Percentiles rank a stretch among this genome's conserved stretches.
phyloP scores from a whole-genome alignment of 2,329 filamentous ascomycete species.

The Colletotrichum echinochloae region DNA sequence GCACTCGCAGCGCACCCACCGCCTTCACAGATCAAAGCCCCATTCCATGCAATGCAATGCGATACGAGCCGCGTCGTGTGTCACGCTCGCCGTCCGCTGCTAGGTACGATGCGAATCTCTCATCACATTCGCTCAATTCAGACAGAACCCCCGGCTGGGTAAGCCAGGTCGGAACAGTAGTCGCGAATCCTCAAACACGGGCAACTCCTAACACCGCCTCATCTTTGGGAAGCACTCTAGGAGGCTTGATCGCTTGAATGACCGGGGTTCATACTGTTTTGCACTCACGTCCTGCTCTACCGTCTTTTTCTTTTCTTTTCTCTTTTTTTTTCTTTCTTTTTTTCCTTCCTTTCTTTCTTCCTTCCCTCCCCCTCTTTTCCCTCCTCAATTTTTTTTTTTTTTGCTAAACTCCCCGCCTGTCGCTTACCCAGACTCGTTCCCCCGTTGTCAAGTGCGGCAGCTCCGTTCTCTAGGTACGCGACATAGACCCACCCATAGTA shows the following conservation, averaged over 20 bases:
- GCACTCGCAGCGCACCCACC: neutral
- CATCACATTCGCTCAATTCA: neutral
- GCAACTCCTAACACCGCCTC: constrained; percentile 10
- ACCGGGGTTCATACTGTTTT: constrained; percentile 19
- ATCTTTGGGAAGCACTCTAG: neutral
- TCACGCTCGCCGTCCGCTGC: neutral
- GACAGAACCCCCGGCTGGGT: constrained; percentile 11
- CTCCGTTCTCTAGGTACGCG: constrained; percentile 7
- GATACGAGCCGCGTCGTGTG: neutral
- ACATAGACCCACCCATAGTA: neutral
- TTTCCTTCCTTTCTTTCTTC: neutral
- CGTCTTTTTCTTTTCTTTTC: neutral
- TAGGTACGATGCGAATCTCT: neutral
- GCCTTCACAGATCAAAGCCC: neutral
- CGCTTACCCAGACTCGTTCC: constrained; percentile 20
- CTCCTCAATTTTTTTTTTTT: no score
- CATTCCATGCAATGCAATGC: neutral
- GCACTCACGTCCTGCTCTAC: constrained; percentile 15
- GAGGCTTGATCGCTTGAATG: neutral
- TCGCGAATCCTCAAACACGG: constrained; percentile 34
- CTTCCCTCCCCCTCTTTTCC: no score
- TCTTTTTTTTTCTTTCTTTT: neutral
- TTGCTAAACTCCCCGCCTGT: constrained; percentile 17
- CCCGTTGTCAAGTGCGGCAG: constrained; percentile 22
- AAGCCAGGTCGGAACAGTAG: constrained; percentile 22